Conservation (phyloP, 345 rosid genomes). For the Camelina laxa region DNA sequence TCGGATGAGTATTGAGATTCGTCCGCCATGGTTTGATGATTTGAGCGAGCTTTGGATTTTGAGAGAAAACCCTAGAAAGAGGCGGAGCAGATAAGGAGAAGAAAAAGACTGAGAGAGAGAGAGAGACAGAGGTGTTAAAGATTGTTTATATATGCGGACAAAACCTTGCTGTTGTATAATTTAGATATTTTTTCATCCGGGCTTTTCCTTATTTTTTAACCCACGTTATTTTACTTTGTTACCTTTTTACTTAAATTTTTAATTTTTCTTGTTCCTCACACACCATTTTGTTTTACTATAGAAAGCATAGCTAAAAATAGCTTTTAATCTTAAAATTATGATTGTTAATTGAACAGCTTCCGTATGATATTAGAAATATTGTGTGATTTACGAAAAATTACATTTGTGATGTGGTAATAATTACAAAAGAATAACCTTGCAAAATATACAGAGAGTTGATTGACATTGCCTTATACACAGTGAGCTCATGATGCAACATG, state of each 20-base stretch:
- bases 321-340: no score
- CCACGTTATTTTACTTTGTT: background rate
- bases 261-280: no score
- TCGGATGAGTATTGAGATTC: slow-evolving; percentile 87
- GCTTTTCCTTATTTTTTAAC: background rate
- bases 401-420: no score
- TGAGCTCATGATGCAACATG: no score
- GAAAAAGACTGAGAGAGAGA: background rate
- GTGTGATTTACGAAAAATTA: no score
- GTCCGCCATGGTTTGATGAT: slow-evolving; percentile 67
- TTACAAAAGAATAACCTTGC: no score
- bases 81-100: slow-evolving; percentile 36
- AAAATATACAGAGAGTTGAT: no score
- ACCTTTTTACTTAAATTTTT: background rate
- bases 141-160: background rate
- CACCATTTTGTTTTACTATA: no score
- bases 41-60: background rate
- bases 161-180: background rate
- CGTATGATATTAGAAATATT: no score
- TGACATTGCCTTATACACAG: no score
- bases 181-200: background rate
- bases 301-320: no score
- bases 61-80: slow-evolving; percentile 66
- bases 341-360: no score
- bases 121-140: background rate